Evolutionary conservation across 2,329 filamentous ascomycete genomes (phyloP), one percentile per base, ranked within the genome.

Genomic region (Cadophora gregata): DNA sequence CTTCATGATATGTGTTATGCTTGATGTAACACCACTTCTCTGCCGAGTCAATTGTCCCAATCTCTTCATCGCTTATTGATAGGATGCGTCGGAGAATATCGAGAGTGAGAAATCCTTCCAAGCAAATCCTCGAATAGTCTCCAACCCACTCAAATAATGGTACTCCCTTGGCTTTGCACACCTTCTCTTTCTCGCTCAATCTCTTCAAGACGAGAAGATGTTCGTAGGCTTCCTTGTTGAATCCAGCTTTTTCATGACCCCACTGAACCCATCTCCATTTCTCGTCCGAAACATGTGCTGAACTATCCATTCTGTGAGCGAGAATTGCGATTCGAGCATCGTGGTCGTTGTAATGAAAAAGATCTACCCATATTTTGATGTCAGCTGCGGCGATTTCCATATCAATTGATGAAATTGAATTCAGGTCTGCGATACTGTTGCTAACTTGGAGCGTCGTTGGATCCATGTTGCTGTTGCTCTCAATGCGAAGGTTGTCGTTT

Each of bases 21-120:
- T 38, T n/a, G n/a, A 56, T 56, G 12, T 56, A 56, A 12, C 53
- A 56, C 53, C 53, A 56, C 24, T 56, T 56, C n/a, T 36, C 53
- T 25, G n/a, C 19, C 3, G 53, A 24, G 9, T 56, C 53, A 5
- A 38, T 21, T 8, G 53, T 56, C 6, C 53, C 53, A 25, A 56
- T 38, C 3, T 38, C 53, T 24, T 36, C 53, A 9, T 36, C 53
- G 12, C 25, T n/a, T 8, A n/a, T n/a, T n/a, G n/a, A n/a, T n/a
- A 56, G 31, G 9, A 56, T 36, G 19, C 33, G 19, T 56, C 4
- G 33, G 7, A 56, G 31, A 24, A 10, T 14, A 36, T 36, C 31
- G 7, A 56, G 19, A 24, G 53, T 56, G 19, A 56, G 21, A n/a
- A 14, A 36, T 10, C 53, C 53, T 38, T 38, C 53, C 53, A 56